Evolutionary conservation across 176 grass and related monocot genomes (phyloP).

Genomic region (Eragrostis nindensis): DNA sequence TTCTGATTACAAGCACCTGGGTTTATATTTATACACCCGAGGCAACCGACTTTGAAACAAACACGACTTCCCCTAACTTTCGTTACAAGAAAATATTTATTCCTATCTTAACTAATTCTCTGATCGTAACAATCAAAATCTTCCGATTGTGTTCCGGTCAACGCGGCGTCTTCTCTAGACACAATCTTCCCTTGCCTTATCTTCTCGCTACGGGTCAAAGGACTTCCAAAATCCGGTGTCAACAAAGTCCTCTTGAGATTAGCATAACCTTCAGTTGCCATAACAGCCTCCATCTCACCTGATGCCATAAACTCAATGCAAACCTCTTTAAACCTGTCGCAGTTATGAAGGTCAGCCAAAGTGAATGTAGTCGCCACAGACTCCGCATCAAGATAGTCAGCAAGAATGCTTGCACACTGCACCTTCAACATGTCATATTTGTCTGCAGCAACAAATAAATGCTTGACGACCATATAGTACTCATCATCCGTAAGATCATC

Average conservation of each 20-base stretch:
- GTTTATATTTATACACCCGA: too few species aligned
- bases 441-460: constrained; percentile 35
- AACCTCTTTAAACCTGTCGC: background rate
- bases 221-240: too few species aligned
- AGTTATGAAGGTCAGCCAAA: constrained; percentile 32
- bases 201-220: too few species aligned
- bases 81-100: too few species aligned
- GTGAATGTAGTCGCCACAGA: constrained; percentile 5
- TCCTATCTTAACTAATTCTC: too few species aligned
- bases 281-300: background rate
- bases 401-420: constrained; percentile 11
- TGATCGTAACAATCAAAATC: too few species aligned
- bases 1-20: too few species aligned
- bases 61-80: too few species aligned
- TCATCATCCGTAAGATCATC: background rate
- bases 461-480: background rate
- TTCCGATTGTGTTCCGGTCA: too few species aligned
- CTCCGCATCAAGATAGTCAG: background rate
- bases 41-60: too few species aligned
- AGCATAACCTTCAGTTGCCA: background rate
- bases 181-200: too few species aligned
- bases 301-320: constrained; percentile 35
- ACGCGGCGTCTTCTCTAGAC: too few species aligned
- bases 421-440: constrained; percentile 18
- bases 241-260: background rate